Percentiles rank a stretch among this genome's conserved stretches.
phyloP scores from a whole-genome alignment of 1,139 yeast species.

The Scheffersomyces titani region DNA sequence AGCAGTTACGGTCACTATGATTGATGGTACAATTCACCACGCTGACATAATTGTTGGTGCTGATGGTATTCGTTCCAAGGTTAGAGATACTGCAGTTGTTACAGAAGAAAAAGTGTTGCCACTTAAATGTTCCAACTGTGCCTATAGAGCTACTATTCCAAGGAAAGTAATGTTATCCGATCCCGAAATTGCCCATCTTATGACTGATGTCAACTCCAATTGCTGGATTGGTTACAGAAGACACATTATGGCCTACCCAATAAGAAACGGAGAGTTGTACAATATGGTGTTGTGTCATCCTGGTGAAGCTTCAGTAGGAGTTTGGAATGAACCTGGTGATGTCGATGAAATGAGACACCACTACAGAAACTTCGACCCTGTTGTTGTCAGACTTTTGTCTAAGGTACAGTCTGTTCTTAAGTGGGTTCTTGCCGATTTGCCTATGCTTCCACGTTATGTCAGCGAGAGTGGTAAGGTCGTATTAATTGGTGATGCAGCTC shows the following conservation, averaged over 20 bases:
- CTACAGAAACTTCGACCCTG: slow-evolving; percentile 11
- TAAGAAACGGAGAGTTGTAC: slow-evolving; percentile 14
- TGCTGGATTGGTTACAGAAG: slow-evolving; percentile 13
- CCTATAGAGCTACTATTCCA: slow-evolving; percentile 19
- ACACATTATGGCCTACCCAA: slow-evolving; percentile 13
- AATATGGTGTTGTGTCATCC: slow-evolving; percentile 16
- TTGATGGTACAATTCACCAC: not conserved
- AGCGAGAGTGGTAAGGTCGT: slow-evolving; percentile 9
- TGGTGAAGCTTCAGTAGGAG: slow-evolving; percentile 12
- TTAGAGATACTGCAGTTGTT: slow-evolving; percentile 15
- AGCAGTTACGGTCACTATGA: not conserved
- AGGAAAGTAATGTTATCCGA: slow-evolving; percentile 16
- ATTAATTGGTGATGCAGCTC: slow-evolving; percentile 27
- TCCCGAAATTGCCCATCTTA: slow-evolving; percentile 10
- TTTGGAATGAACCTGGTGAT: slow-evolving; percentile 12
- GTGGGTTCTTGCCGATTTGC: slow-evolving; percentile 12
- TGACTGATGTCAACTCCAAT: slow-evolving; percentile 11
- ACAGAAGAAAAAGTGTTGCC: slow-evolving; percentile 16
- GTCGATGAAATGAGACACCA: slow-evolving; percentile 11
- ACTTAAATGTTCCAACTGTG: slow-evolving; percentile 11
- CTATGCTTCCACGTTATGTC: slow-evolving; percentile 3
- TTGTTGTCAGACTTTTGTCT: slow-evolving; percentile 10
- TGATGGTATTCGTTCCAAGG: not conserved
- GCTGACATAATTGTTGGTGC: not conserved
- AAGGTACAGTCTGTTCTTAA: slow-evolving; percentile 10